Percentiles rank a stretch among this genome's conserved stretches.
These are phyloP conservation scores for Begonia masoniana DNA, from an alignment of 306 rosid genomes.

Conservation along the genomic window DNA sequence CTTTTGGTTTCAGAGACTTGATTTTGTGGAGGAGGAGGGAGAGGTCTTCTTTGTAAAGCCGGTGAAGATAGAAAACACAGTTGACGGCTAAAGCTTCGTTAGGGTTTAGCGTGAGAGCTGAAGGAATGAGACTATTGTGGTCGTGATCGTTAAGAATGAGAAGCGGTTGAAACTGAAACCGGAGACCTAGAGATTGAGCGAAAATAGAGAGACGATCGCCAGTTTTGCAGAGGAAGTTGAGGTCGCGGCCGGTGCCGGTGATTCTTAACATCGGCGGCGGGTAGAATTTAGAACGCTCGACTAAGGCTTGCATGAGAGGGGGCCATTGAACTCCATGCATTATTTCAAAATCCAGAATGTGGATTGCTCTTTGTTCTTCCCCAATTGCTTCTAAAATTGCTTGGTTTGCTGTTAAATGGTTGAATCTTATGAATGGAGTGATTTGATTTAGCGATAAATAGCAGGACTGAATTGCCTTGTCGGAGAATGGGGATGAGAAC, in stretches of 20 bases:
- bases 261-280: constrained; percentile 34
- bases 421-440: constrained; percentile 38
- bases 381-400: constrained; percentile 41
- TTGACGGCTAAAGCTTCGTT: constrained; percentile 39
- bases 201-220: constrained; percentile 36
- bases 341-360: constrained; percentile 39
- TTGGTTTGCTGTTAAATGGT: constrained; percentile 42
- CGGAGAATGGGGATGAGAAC: neutral
- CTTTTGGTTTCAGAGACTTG: constrained; percentile 29
- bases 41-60: constrained; percentile 17
- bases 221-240: constrained; percentile 22
- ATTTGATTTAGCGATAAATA: constrained; percentile 38
- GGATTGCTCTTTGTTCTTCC: constrained; percentile 21
- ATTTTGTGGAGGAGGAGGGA: constrained; percentile 21
- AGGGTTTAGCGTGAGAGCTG: constrained; percentile 12
- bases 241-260: constrained; percentile 35
- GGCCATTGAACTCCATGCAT: constrained; percentile 59
- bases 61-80: constrained; percentile 36
- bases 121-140: constrained; percentile 6
- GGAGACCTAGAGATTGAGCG: constrained; percentile 35
- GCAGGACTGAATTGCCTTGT: constrained; percentile 18
- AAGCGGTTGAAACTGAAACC: constrained; percentile 37
- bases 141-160: constrained; percentile 10
- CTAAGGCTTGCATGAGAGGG: constrained; percentile 47
- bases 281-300: constrained; percentile 19